Base-by-base conservation (phyloP, 2,329 filamentous ascomycete species). In the Colletotrichum sansevieriae region DNA sequence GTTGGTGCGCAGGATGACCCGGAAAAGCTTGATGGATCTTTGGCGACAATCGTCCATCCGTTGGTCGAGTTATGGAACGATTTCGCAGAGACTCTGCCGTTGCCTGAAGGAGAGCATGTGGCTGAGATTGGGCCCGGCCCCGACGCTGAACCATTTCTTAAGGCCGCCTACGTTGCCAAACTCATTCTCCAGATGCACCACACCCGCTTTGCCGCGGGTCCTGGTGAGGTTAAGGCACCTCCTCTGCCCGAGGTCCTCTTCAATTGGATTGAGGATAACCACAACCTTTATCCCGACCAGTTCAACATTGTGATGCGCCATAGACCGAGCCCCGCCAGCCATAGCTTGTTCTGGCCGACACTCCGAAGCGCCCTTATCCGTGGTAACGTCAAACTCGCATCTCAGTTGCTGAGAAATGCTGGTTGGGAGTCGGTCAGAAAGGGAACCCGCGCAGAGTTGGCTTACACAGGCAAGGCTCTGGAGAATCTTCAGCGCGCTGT, bases 281-380 rank as follows among this genome's bases (percentile, higher is more conserved):
- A 97, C 76, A 89, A 92, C 71, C 86, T 91, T 29, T 92, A 92
- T 73, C 85, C 86, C 2, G 85, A 88, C 59, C 91, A 95, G 74
- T 82, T 92, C 25, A 83, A 88, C 43, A 84, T 89, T 4, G 85
- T 98, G 25, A 82, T 87, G 70, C 84, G 85, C 33, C 81, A 90
- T 73, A 85, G 85, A 52, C 92, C 92, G 1, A 92, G 92, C 68
- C 93, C 94, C 22, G 91, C 93, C 2, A 89, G 89, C 49, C 92
- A 96, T 74, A 83, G 85, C 29, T 83, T 92, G 41, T 98, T 94
- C 80, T 98, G 95, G 95, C 92, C 95, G 75, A 90, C 90, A 1
- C 83, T 97, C n/a, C 92, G 91, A 73, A 88, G 88, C 63, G 84
- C 90, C 13, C 83, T 95, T 22, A 83, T 97, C 29, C 91, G 94